Evolutionary conservation across 148 eudicot species (phyloP).

Genomic region (Drosera capensis): DNA sequence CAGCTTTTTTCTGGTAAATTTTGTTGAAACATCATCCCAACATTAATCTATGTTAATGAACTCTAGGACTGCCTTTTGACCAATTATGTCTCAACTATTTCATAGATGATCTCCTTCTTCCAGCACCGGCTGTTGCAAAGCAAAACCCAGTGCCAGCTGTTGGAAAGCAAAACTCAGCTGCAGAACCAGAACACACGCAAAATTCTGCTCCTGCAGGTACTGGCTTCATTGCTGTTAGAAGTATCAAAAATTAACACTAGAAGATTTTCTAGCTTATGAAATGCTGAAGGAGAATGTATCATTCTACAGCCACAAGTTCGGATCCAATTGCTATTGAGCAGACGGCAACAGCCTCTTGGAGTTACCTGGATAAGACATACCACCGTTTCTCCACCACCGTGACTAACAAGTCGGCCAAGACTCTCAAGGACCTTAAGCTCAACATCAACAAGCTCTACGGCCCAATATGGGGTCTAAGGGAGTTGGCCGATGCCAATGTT

Average conservation of each 20-base stretch:
- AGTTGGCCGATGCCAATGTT: conserved; percentile 34
- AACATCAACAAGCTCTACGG: conserved; percentile 61
- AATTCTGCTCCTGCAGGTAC: conserved; percentile 45
- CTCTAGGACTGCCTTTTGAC: neutral
- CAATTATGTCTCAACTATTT: no score
- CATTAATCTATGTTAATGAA: neutral
- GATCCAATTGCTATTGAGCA: conserved; percentile 37
- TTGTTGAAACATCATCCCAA: neutral
- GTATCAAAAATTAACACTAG: neutral
- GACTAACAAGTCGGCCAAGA: conserved; percentile 70
- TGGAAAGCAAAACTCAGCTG: conserved; percentile 8
- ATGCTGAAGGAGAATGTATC: neutral
- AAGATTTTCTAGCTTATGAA: neutral
- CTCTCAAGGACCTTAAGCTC: conserved; percentile 45
- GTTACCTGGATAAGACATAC: conserved; percentile 44
- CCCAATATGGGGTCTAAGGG: conserved; percentile 77
- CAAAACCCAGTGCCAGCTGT: conserved; percentile 2
- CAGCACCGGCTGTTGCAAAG: conserved; percentile 15
- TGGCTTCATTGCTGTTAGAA: neutral
- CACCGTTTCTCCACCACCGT: conserved; percentile 61
- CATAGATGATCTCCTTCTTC: conserved; percentile 21
- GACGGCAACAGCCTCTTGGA: conserved; percentile 60
- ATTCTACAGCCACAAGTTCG: conserved; percentile 31
- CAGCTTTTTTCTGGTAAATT: conserved; percentile 30
- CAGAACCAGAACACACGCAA: neutral